Conservation (phyloP, 140 eudicot genomes). For the Oenanthe javanica region DNA sequence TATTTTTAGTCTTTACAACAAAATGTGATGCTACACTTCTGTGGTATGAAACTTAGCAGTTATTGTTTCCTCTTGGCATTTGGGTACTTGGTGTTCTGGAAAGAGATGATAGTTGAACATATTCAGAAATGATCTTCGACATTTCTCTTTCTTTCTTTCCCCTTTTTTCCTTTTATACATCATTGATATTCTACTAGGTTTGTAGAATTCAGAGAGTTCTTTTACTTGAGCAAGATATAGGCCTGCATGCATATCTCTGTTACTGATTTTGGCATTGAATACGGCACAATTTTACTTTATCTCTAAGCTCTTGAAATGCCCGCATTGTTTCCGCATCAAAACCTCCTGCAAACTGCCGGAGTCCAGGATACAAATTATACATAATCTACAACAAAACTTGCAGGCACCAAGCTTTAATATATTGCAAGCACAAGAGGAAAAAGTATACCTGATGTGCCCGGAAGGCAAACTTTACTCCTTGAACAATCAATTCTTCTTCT, state of each 20-base stretch:
- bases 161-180: background rate
- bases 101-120: background rate
- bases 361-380: background rate
- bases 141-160: background rate
- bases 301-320: constrained; percentile 85
- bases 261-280: constrained; percentile 64
- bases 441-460: constrained; percentile 84
- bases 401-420: background rate
- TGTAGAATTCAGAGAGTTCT: background rate
- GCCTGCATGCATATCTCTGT: constrained; percentile 39
- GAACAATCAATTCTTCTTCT: constrained; percentile 89
- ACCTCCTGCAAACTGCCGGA: constrained; percentile 88
- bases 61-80: background rate
- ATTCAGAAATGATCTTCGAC: background rate
- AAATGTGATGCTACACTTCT: constrained; percentile 1
- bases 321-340: constrained; percentile 90
- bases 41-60: background rate
- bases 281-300: constrained; percentile 65
- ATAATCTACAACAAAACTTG: background rate
- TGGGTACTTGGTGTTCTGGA: background rate
- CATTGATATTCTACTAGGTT: background rate
- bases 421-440: background rate
- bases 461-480: constrained; percentile 87
- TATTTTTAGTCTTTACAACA: background rate
- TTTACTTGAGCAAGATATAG: constrained; percentile 35